Evolutionary conservation across 1,284 basidiomycete genomes (phyloP), one percentile per base, ranked within the genome.

Genomic region (Phenoliferia sp.): DNA sequence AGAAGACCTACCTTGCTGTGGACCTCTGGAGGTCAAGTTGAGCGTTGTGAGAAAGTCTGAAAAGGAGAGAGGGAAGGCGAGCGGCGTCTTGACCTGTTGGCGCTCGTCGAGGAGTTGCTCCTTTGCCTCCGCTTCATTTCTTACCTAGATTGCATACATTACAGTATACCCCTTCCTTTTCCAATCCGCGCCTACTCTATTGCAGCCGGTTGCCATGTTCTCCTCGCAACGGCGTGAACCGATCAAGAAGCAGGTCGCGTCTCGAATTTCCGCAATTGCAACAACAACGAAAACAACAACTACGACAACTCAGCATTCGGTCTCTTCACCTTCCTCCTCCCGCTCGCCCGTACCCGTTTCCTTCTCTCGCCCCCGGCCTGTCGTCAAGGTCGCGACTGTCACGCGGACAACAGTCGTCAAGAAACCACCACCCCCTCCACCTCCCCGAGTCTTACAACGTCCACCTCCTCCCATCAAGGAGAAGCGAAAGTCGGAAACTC

Each of bases 381-480:
- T 58, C 3, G 50, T 56, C 16, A 67, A 63, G 52, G 58, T 67
- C n/a, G 22, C 58, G 16, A 67, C 65, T 26, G 58, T 60, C 33
- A 57, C 61, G n/a, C 36, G 50, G 50, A 59, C 56, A 10, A 22
- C 31, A 29, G 29, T 50, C 10, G 52, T 62, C 55, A 62, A 61
- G 52, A 26, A 33, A 17, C 26, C 35, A 26, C 33, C 29, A 29
- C 54, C 61, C 6, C 50, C 61, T 9, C 32, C 50, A 3, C 65
- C 65, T 4, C 19, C 31, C 0, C 31, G 22, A 5, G 34, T 34
- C 29, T 9, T 9, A 33, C 54, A 3, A 19, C 55, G 36, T 34
- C 56, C 33, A 15, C 17, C 26, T 35, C 56, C 29, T 33, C 44
- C 31, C 32, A 10, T 29, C 29, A 59, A 54, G 57, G 32, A 31